Conservation (phyloP, 73 alveolate genomes). For the Paraurostyla sp. region DNA sequence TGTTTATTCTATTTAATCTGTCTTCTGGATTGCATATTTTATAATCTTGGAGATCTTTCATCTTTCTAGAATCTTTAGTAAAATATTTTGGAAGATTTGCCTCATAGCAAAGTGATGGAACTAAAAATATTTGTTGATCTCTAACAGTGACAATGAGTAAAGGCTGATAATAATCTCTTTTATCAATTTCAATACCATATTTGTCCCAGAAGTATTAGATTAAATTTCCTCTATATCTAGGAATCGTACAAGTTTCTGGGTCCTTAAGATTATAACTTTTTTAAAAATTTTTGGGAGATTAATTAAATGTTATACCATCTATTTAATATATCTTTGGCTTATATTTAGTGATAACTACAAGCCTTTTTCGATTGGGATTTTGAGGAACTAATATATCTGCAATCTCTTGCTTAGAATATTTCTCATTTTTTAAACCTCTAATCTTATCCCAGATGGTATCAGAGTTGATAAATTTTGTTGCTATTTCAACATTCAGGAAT, state of each 20-base stretch:
- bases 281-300: neutral
- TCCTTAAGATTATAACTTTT: neutral
- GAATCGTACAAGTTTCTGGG: neutral
- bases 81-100: slow-evolving; percentile 90
- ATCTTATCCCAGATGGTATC: neutral
- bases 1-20: neutral
- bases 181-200: neutral
- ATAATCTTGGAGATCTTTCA: neutral
- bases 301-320: neutral
- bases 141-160: slow-evolving; percentile 8
- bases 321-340: neutral
- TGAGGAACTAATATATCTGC: neutral
- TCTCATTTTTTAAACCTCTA: neutral
- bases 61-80: slow-evolving; percentile 46
- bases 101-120: slow-evolving; percentile 89
- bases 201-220: neutral
- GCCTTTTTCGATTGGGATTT: neutral
- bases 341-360: slow-evolving; percentile 34
- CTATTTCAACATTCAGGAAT: slow-evolving; percentile 31
- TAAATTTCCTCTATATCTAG: neutral
- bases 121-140: slow-evolving; percentile 60
- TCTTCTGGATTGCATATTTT: neutral
- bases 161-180: slow-evolving; percentile 55
- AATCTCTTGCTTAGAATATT: neutral
- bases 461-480: slow-evolving; percentile 1